Evolutionary conservation across 2,329 filamentous ascomycete genomes (phyloP).

Genomic region (Xylaria digitata): DNA sequence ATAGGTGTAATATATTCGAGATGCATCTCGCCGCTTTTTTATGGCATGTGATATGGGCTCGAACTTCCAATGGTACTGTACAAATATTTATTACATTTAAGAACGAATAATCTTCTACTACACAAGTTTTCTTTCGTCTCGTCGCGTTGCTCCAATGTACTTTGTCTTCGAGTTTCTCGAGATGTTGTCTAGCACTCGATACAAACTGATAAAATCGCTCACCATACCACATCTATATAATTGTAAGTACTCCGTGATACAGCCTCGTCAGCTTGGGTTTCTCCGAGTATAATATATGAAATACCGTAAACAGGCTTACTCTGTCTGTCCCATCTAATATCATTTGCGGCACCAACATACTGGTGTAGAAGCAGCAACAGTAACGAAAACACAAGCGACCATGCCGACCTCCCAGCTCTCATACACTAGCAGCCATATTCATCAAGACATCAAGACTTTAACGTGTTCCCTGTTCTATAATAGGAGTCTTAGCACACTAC

Average conservation of each 20-base stretch:
- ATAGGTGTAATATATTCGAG: constrained; percentile 14
- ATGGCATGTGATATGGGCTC: background rate
- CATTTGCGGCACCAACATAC: too few relatives aligned
- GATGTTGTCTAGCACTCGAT: background rate
- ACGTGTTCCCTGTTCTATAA: background rate
- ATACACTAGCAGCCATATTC: too few relatives aligned
- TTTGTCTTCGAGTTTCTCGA: too few relatives aligned
- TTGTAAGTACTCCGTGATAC: background rate
- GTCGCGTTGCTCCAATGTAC: background rate
- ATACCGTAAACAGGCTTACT: background rate
- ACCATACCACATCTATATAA: background rate
- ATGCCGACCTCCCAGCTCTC: too few relatives aligned
- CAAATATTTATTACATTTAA: background rate
- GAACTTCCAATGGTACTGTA: background rate
- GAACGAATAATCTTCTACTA: background rate
- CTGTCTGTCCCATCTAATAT: background rate
- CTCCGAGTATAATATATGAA: background rate
- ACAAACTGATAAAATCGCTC: background rate
- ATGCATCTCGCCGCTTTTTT: background rate
- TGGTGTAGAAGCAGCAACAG: too few relatives aligned
- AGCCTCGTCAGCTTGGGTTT: background rate
- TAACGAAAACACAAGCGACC: too few relatives aligned
- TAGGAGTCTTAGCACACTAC: background rate
- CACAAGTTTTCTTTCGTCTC: background rate
- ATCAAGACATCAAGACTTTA: too few relatives aligned